A percentile compares a stretch with the other conserved stretches of the same genome.
These are phyloP conservation scores for Colletotrichum acutatum DNA, from an alignment of 2,329 filamentous ascomycete species.

Conservation along the genomic window DNA sequence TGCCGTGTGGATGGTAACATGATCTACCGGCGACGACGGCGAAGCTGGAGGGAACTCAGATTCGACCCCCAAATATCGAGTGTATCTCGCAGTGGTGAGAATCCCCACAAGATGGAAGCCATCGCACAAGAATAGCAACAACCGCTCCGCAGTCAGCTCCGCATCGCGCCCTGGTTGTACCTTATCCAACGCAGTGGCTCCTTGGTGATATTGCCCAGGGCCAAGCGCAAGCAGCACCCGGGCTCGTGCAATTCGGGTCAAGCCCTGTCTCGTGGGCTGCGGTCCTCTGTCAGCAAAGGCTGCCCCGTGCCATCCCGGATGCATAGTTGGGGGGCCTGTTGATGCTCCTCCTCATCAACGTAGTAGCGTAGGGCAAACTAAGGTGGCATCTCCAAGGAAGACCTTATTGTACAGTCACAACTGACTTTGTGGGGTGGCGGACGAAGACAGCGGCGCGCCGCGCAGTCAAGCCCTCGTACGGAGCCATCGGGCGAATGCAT, in stretches of 20 bases:
- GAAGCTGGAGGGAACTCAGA: not conserved
- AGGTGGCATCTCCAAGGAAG: not conserved
- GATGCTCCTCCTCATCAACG: not conserved
- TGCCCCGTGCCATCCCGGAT: not conserved
- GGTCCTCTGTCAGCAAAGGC: not conserved
- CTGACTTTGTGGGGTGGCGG: not conserved
- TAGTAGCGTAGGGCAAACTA: not conserved
- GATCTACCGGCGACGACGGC: not conserved
- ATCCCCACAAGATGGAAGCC: too few relatives aligned
- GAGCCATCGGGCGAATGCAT: not conserved
- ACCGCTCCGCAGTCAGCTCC: not conserved
- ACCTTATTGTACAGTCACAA: not conserved
- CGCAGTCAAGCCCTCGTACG: not conserved
- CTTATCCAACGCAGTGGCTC: not conserved
- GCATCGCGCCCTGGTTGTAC: not conserved
- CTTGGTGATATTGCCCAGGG: not conserved
- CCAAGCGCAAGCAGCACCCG: not conserved
- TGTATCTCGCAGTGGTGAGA: not conserved
- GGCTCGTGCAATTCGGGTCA: not conserved
- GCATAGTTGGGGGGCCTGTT: not conserved
- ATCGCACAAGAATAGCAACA: constrained; percentile 16
- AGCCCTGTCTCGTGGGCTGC: not conserved
- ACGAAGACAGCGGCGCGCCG: not conserved
- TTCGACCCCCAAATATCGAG: not conserved
- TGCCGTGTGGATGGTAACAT: not conserved